Conservation (phyloP, 305 asterid species). For the Rubia tinctorum region DNA sequence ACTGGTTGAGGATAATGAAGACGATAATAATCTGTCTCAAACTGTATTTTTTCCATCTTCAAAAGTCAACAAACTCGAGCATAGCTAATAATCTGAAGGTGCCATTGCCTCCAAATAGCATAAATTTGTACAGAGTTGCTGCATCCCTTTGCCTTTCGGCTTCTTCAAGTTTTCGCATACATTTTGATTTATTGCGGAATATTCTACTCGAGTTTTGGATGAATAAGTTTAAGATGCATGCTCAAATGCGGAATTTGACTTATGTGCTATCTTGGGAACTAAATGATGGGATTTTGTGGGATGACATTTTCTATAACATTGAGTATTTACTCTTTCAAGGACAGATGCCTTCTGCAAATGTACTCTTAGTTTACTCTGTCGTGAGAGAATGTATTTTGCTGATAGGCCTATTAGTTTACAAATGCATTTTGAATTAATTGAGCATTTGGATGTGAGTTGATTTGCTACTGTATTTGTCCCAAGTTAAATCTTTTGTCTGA, state of each 20-base stretch:
- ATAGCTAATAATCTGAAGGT: too few species aligned
- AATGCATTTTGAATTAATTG: slow-evolving; percentile 89
- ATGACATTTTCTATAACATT: not conserved
- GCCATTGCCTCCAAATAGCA: slow-evolving; percentile 53
- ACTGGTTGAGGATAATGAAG: too few species aligned
- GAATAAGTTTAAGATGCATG: not conserved
- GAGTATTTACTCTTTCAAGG: too few species aligned
- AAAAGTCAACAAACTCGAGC: too few species aligned
- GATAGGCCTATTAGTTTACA: slow-evolving; percentile 58
- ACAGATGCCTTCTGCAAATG: too few species aligned
- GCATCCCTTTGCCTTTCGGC: slow-evolving; percentile 75
- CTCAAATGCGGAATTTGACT: not conserved
- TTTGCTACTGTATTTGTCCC: not conserved
- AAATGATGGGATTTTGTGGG: slow-evolving; percentile 9
- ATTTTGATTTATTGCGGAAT: not conserved
- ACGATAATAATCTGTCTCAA: too few species aligned
- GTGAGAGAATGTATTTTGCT: slow-evolving; percentile 80
- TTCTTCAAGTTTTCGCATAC: slow-evolving; percentile 23
- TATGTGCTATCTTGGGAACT: not conserved
- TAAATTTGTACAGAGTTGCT: slow-evolving; percentile 59
- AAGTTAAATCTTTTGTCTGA: slow-evolving; percentile 6
- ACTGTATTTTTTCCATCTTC: too few species aligned
- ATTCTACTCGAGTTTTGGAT: not conserved
- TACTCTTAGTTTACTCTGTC: too few species aligned
- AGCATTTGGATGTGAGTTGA: slow-evolving; percentile 62